These are phyloP conservation scores for Leccinum arenicola DNA, from an alignment of 768 basidiomycete species.

Conservation along the genomic window DNA sequence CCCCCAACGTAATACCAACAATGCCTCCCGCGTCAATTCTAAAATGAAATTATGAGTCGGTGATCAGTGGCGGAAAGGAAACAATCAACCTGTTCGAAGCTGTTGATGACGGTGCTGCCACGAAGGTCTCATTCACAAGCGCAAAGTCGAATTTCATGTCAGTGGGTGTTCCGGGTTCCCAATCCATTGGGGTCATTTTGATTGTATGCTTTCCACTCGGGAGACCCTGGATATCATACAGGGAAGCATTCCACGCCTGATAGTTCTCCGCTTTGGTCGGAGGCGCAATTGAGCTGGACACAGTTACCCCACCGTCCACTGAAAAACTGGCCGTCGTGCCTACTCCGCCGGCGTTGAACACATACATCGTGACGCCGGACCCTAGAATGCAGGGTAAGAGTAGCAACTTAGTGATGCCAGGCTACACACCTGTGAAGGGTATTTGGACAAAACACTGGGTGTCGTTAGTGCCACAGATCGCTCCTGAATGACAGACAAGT, in stretches of 20 bases:
- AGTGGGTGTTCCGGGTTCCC: constrained; percentile 8
- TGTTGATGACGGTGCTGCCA: not conserved
- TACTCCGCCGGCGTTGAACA: no score
- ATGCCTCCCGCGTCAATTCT: constrained; percentile 13
- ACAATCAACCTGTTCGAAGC: constrained; percentile 9
- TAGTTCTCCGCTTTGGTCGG: not conserved
- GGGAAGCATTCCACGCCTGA: constrained; percentile 19
- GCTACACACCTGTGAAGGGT: constrained; percentile 19
- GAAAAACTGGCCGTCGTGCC: constrained; percentile 15
- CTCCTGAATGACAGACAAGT: constrained; percentile 12
- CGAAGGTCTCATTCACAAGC: constrained; percentile 21
- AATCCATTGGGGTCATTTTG: constrained; percentile 22
- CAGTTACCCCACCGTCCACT: constrained; percentile 12
- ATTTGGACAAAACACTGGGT: constrained; percentile 14
- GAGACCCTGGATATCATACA: constrained; percentile 19
- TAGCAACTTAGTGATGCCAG: no score
- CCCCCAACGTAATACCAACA: constrained; percentile 13
- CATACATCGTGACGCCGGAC: no score
- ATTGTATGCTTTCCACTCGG: constrained; percentile 16
- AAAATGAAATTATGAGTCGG: constrained; percentile 3
- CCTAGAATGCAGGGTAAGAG: no score
- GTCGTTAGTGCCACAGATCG: constrained; percentile 11
- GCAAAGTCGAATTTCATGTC: constrained; percentile 30
- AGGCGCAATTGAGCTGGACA: not conserved
- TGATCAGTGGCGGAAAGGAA: not conserved